Percentiles rank a stretch among this genome's conserved stretches.
Evolutionary conservation across 2,329 filamentous ascomycete species (phyloP).

Genomic region (Cryphonectria japonica): DNA sequence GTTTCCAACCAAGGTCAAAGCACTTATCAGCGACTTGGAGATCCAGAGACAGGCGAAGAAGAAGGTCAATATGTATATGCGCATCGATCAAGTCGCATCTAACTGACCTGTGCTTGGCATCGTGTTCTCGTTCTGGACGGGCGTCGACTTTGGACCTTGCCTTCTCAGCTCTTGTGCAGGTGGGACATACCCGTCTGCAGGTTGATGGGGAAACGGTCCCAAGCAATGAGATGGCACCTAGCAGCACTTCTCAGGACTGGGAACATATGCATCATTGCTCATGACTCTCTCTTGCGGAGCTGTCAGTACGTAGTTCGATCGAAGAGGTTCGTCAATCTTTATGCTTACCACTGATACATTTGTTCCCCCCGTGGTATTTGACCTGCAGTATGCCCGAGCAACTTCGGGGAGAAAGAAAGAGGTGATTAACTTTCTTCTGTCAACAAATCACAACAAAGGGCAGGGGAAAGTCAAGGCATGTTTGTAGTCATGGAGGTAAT

Average conservation of each 20-base stretch:
- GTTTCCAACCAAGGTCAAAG: constrained; percentile 6
- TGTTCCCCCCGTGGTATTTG: not conserved
- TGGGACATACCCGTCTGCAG: not conserved
- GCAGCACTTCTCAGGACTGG: not conserved
- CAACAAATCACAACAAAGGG: not conserved
- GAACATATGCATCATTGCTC: too few species aligned
- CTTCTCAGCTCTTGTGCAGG: not conserved
- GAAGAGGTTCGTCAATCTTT: constrained; percentile 2
- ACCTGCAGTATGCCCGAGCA: constrained; percentile 3
- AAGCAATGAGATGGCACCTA: not conserved
- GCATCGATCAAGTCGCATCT: not conserved
- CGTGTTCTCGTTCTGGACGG: constrained; percentile 12
- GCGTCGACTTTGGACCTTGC: not conserved
- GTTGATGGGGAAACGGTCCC: not conserved
- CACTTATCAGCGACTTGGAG: not conserved
- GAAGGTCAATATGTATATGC: not conserved
- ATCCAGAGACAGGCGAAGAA: not conserved
- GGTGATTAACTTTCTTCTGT: constrained; percentile 3
- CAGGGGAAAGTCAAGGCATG: not conserved
- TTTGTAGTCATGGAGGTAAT: not conserved
- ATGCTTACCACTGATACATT: not conserved
- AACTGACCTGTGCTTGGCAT: not conserved
- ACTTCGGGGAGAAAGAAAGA: not conserved
- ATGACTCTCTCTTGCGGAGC: not conserved
- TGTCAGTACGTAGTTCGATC: constrained; percentile 2